phyloP scores from a whole-genome alignment of 1,284 basidiomycete genomes.

The Pseudozyma sp. region DNA sequence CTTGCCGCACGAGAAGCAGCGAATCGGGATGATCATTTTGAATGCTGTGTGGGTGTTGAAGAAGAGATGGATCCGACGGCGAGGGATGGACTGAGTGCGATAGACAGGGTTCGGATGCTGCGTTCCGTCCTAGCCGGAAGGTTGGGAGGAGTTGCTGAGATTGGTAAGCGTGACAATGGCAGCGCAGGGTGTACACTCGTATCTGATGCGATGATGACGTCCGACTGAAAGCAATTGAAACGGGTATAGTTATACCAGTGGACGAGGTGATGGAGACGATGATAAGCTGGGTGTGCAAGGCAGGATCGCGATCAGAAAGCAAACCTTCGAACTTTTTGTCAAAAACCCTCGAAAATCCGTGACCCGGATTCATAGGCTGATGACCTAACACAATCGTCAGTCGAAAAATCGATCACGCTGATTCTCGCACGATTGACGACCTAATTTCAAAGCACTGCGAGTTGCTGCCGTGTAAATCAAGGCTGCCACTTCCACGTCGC shows the following conservation, averaged over 20 bases:
- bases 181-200: too few species aligned
- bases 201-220: too few species aligned
- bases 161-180: neutral
- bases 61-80: too few species aligned
- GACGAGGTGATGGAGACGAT: too few species aligned
- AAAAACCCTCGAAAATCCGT: constrained; percentile 36
- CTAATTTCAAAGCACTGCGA: too few species aligned
- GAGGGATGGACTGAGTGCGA: too few species aligned
- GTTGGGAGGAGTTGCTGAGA: neutral
- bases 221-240: too few species aligned
- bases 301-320: constrained; percentile 15
- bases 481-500: constrained; percentile 38
- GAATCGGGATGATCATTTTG: constrained; percentile 64
- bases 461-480: too few species aligned
- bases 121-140: neutral
- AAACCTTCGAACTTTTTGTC: constrained; percentile 30
- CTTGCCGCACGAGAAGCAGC: constrained; percentile 69
- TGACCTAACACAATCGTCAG: constrained; percentile 14
- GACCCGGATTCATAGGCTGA: constrained; percentile 1
- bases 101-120: too few species aligned
- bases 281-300: too few species aligned
- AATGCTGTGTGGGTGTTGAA: neutral
- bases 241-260: too few species aligned
- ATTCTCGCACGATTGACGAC: constrained; percentile 25
- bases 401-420: constrained; percentile 14